Evolutionary conservation across 208 protist species (phyloP).

Genomic region (Leishmania major): DNA sequence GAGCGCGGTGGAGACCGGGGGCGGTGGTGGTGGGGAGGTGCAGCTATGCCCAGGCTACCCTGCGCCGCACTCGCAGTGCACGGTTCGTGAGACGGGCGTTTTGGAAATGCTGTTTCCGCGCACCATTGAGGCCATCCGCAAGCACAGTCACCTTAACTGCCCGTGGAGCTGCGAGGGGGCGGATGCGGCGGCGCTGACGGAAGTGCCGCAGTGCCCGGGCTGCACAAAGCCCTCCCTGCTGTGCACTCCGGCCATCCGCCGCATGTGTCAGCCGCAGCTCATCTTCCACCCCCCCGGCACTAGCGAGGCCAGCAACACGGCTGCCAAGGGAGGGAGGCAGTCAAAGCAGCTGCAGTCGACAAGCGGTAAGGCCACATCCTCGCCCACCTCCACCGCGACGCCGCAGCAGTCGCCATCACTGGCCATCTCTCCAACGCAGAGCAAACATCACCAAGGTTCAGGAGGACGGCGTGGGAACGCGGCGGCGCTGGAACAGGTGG

Average conservation of each 20-base stretch:
- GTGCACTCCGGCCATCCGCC: slow-evolving; percentile 52
- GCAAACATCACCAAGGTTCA: neutral
- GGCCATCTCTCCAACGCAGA: neutral
- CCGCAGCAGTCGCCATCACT: neutral
- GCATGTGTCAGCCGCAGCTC: slow-evolving; percentile 74
- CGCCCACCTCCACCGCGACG: neutral
- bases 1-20: neutral
- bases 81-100: slow-evolving; percentile 41
- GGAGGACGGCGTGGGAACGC: slow-evolving; percentile 7
- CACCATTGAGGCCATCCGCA: slow-evolving; percentile 48
- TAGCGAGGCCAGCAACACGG: neutral
- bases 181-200: neutral
- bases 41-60: slow-evolving; percentile 43
- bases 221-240: slow-evolving; percentile 63
- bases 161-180: slow-evolving; percentile 32
- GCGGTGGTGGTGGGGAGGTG: neutral
- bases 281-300: slow-evolving; percentile 34
- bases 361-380: neutral
- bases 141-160: slow-evolving; percentile 47
- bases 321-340: neutral
- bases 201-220: slow-evolving; percentile 43
- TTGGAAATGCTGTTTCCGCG: slow-evolving; percentile 64
- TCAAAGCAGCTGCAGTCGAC: neutral
- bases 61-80: slow-evolving; percentile 48
- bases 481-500: slow-evolving; percentile 5